Percentiles rank a stretch among this genome's conserved stretches.
Conservation (phyloP, 2,329 filamentous ascomycete species). For the Fusarium hostae region DNA sequence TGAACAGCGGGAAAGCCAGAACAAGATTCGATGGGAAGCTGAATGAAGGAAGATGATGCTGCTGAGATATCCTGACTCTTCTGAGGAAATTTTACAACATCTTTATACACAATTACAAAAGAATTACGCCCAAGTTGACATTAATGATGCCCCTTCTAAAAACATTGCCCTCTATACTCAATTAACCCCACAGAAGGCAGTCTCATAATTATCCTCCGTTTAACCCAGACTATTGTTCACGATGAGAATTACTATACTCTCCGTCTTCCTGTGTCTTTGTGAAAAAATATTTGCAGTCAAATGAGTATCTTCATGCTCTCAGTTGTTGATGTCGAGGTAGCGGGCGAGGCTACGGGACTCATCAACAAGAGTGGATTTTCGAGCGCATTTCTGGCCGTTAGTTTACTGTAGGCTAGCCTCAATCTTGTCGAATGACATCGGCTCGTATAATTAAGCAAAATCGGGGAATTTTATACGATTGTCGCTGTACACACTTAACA, state of each 20-base stretch:
- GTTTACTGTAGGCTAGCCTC: neutral
- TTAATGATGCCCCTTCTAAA: slow-evolving; percentile 36
- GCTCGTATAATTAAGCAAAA: neutral
- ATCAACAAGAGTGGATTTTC: neutral
- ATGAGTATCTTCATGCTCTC: no score
- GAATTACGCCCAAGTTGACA: slow-evolving; percentile 1
- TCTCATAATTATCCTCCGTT: no score
- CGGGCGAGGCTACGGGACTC: no score
- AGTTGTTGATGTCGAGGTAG: no score
- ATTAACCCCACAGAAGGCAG: neutral
- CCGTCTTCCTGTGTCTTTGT: no score
- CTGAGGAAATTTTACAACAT: neutral
- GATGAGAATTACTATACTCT: no score
- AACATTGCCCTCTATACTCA: neutral
- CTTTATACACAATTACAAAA: slow-evolving; percentile 6
- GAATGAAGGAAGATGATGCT: fast-evolving
- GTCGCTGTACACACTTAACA: neutral
- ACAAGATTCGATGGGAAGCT: neutral
- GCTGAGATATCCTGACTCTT: no score
- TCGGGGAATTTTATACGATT: neutral
- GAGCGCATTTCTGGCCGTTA: neutral
- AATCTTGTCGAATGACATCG: neutral
- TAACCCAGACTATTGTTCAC: no score
- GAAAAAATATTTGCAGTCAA: no score
- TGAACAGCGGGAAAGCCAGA: neutral